Evolutionary conservation across 2,329 filamentous ascomycete genomes (phyloP), one percentile per base, ranked within the genome.

Genomic region (Verticillium dahliae): DNA sequence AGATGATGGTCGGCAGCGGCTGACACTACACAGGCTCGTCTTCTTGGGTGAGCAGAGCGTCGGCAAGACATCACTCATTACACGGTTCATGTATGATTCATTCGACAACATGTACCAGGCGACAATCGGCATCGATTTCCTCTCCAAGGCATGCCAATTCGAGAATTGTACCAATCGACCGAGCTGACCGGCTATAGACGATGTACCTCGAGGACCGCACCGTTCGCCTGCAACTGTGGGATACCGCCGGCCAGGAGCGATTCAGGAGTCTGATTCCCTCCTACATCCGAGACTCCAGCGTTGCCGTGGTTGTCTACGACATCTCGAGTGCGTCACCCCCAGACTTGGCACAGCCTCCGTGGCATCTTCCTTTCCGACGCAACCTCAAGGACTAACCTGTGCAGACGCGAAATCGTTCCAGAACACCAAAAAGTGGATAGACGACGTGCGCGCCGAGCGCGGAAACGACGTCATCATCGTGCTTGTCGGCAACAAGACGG

Each of bases 81-180:
- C 95, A 68, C 89, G 95, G 67, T 99, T 99, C 83, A 99, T 99
- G 95, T 99, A 99, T 84, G 95, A 99, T 79, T 98, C 95, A 57
- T 99, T 99, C 82, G 95, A 99, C 83, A 97, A 96, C 80, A 98
- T 94, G 84, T 99, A 99, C 81, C 95, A 99, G 79, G 95, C 95
- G 62, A 99, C 95, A 45, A 98, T 99, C 73, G 95, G 95, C 73
- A 99, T 99, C 80, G 95, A 99, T 79, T 99, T 99, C 75, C 86
- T 99, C 68, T 97, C 93, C 72, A 99, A 99, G 89, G 92, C 91
- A 82, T 75, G 69, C 27, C 14, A 13, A 56, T n/a, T 45, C 39
- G 39, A 60, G 55, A 57, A 69, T 1, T 22, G 18, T 15, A 5
- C 6, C 15, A 18, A 31, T 31, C 4, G 27, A 31, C 27, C 27